These are phyloP conservation scores for Leccinum rimulosum DNA, from an alignment of 768 basidiomycete species.

Conservation along the genomic window DNA sequence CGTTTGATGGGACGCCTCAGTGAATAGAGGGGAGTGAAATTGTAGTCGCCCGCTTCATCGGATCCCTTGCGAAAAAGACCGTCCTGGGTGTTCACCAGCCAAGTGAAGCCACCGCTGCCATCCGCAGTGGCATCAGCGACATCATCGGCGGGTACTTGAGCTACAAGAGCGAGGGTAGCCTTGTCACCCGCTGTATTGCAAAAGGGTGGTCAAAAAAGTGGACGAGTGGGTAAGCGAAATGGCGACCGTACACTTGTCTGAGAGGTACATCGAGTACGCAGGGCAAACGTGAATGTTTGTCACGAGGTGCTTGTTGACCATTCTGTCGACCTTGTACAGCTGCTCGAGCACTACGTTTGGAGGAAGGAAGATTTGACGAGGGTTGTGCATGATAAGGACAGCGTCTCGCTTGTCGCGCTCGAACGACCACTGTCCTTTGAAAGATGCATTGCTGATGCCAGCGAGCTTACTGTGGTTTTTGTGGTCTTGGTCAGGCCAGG, in stretches of 20 bases:
- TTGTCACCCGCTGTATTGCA: slow-evolving; percentile 19
- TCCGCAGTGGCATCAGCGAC: neutral
- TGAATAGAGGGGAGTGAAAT: slow-evolving; percentile 22
- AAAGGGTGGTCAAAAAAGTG: neutral
- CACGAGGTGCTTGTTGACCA: slow-evolving; percentile 32
- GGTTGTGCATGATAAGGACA: slow-evolving; percentile 32
- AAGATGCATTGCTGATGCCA: slow-evolving; percentile 23
- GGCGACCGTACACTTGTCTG: slow-evolving; percentile 20
- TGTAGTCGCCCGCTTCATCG: slow-evolving; percentile 11
- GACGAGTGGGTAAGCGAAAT: neutral
- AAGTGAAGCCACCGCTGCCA: slow-evolving; percentile 4
- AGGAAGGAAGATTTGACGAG: slow-evolving; percentile 24
- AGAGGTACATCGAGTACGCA: slow-evolving; percentile 34
- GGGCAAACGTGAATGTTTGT: slow-evolving; percentile 31
- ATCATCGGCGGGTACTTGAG: slow-evolving; percentile 9
- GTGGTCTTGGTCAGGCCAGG: neutral
- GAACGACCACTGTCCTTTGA: slow-evolving; percentile 35
- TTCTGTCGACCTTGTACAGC: slow-evolving; percentile 25
- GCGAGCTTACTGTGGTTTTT: slow-evolving; percentile 6
- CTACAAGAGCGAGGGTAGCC: slow-evolving; percentile 21
- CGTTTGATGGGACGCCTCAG: slow-evolving; percentile 17
- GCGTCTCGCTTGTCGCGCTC: slow-evolving; percentile 27
- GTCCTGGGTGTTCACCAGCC: slow-evolving; percentile 18
- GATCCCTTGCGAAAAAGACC: slow-evolving; percentile 20
- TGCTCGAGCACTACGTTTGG: slow-evolving; percentile 22